Evolutionary conservation across 352 stramenopile genomes (phyloP).

Genomic region (Phytophthora agathidicida): DNA sequence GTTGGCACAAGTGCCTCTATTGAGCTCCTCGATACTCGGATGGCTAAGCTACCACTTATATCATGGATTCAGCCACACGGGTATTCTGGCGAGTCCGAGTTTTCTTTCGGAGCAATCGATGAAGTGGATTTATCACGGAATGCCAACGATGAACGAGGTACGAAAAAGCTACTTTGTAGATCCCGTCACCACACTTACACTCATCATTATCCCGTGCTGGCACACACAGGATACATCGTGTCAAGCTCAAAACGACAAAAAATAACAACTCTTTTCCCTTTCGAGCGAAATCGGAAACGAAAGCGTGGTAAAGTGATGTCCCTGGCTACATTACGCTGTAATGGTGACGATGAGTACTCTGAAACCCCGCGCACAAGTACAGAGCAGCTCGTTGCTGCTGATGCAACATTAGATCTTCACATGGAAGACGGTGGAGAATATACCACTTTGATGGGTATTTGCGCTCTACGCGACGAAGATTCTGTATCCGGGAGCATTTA

Average conservation of each 20-base stretch:
- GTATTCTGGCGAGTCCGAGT: slow-evolving; percentile 22
- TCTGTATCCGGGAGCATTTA: slow-evolving; percentile 48
- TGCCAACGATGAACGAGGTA: slow-evolving; percentile 39
- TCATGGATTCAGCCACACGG: slow-evolving; percentile 56
- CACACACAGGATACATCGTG: slow-evolving; percentile 44
- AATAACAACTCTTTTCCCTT: slow-evolving; percentile 52
- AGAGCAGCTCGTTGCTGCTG: slow-evolving; percentile 61
- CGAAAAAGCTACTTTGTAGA: background rate
- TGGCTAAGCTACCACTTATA: slow-evolving; percentile 59
- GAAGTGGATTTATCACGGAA: slow-evolving; percentile 47
- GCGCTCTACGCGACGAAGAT: slow-evolving; percentile 38
- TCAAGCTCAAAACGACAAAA: slow-evolving; percentile 46
- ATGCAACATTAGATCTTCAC: slow-evolving; percentile 65
- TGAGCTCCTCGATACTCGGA: slow-evolving; percentile 75
- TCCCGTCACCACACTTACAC: background rate
- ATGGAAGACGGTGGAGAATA: slow-evolving; percentile 67
- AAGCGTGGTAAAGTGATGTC: slow-evolving; percentile 33
- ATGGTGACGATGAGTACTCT: slow-evolving; percentile 39
- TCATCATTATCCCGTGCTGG: background rate
- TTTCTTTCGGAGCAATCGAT: slow-evolving; percentile 48
- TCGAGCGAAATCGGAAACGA: slow-evolving; percentile 42
- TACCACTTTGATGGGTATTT: slow-evolving; percentile 59
- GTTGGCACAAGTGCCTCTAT: slow-evolving; percentile 69
- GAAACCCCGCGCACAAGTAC: slow-evolving; percentile 14
- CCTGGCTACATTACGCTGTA: slow-evolving; percentile 45